phyloP scores from a whole-genome alignment of 495 filamentous ascomycete genomes.

The Letharia lupina region DNA sequence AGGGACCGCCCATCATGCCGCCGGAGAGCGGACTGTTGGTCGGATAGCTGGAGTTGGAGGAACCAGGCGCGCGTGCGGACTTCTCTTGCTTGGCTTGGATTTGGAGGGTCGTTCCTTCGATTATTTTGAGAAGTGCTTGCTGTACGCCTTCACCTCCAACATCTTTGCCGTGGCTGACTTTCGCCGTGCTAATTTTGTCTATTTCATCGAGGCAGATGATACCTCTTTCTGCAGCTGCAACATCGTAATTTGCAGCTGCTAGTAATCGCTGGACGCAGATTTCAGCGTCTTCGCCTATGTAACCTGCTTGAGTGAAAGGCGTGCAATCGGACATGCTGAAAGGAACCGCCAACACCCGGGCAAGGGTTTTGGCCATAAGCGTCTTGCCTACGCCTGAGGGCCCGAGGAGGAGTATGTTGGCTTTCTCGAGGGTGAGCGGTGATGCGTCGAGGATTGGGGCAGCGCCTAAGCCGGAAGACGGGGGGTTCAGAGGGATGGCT shows the following conservation, averaged over 20 bases:
- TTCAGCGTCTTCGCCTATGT: conserved; percentile 95
- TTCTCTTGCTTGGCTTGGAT: conserved; percentile 77
- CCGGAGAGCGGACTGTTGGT: conserved; percentile 44
- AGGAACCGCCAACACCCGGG: conserved; percentile 75
- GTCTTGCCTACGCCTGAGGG: conserved; percentile 97
- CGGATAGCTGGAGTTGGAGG: conserved; percentile 35
- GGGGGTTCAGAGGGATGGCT: conserved; percentile 38
- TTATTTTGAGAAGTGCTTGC: conserved; percentile 89
- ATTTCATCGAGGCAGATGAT: conserved; percentile 96
- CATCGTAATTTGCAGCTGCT: conserved; percentile 83
- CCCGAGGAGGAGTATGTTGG: conserved; percentile 85
- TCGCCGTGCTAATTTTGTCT: conserved; percentile 83
- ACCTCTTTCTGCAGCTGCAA: conserved; percentile 75
- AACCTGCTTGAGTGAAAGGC: conserved; percentile 92
- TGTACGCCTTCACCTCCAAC: conserved; percentile 92
- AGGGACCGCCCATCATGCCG: conserved; percentile 26
- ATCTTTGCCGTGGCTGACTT: conserved; percentile 64
- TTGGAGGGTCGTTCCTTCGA: conserved; percentile 90
- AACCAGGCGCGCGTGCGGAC: conserved; percentile 39
- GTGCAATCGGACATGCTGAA: conserved; percentile 98
- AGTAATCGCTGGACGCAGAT: conserved; percentile 83
- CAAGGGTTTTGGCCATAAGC: conserved; percentile 80
- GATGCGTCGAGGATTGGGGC: conserved; percentile 46
- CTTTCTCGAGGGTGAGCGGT: conserved; percentile 82
- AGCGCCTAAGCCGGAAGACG: conserved; percentile 25